Percentiles rank a stretch among this genome's conserved stretches.
phyloP scores from a whole-genome alignment of 192 early-diverging fungal genomes.

The Podila minutissima region DNA sequence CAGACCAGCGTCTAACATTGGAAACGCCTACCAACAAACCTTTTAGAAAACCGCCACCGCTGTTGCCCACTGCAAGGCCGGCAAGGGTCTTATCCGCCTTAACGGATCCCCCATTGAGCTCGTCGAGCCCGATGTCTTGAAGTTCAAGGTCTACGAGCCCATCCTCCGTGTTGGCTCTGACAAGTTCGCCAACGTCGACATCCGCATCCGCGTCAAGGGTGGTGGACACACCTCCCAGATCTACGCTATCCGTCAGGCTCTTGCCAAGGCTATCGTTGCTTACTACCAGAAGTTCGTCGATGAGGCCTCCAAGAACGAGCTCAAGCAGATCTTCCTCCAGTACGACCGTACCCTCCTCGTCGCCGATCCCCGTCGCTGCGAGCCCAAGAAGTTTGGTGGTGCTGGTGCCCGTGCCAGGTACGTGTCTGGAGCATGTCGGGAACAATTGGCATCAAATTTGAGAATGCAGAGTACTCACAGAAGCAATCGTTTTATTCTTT shows the following conservation, averaged over 20 bases:
- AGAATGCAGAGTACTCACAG: background rate
- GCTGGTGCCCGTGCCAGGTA: conserved; percentile 96
- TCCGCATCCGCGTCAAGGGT: conserved; percentile 95
- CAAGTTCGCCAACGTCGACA: conserved; percentile 96
- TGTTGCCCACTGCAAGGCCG: conserved; percentile 99
- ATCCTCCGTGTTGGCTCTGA: conserved; percentile 96
- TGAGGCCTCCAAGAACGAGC: conserved; percentile 97
- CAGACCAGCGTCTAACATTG: background rate
- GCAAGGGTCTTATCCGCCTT: conserved; percentile 96
- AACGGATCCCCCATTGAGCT: conserved; percentile 97
- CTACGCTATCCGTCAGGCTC: conserved; percentile 95
- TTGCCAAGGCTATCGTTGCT: conserved; percentile 96
- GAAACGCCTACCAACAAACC: background rate
- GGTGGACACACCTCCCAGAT: conserved; percentile 96
- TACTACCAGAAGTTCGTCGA: conserved; percentile 98
- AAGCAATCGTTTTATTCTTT: background rate
- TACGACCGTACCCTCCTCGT: conserved; percentile 99
- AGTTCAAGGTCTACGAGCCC: conserved; percentile 99
- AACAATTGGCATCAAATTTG: background rate
- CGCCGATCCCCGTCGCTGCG: conserved; percentile 98
- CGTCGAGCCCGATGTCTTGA: conserved; percentile 96
- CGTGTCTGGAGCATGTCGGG: conserved; percentile 20
- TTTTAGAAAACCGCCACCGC: conserved; percentile 97
- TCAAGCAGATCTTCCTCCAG: conserved; percentile 80
- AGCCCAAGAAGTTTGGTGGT: conserved; percentile 99